These are phyloP conservation scores for Penicillium digitatum DNA, from an alignment of 2,329 filamentous ascomycete genomes.

Conservation along the genomic window DNA sequence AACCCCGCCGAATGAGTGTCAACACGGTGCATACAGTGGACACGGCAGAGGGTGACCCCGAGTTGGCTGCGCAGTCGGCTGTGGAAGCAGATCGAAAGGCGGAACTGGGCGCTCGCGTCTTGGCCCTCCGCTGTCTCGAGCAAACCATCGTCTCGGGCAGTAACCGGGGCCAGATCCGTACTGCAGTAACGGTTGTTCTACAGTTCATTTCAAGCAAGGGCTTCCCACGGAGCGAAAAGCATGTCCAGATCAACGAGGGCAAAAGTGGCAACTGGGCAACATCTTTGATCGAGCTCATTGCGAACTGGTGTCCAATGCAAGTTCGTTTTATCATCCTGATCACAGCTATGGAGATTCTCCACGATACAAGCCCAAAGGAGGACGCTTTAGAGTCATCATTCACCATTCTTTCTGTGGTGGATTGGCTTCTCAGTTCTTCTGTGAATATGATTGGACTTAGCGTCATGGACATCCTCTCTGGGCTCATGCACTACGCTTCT, in stretches of 20 bases:
- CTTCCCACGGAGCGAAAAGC: constrained; percentile 51
- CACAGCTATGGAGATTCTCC: constrained; percentile 71
- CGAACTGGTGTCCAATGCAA: constrained; percentile 87
- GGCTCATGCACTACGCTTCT: constrained; percentile 78
- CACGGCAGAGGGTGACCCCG: constrained; percentile 63
- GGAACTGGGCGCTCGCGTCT: constrained; percentile 79
- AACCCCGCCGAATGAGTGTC: constrained; percentile 69
- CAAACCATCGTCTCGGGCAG: constrained; percentile 74
- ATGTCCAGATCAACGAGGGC: constrained; percentile 40
- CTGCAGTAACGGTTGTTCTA: constrained; percentile 69
- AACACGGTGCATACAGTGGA: constrained; percentile 72
- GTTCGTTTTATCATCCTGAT: constrained; percentile 89
- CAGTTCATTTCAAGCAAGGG: constrained; percentile 63
- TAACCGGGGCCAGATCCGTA: constrained; percentile 74
- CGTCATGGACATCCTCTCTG: constrained; percentile 88
- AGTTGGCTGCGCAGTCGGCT: constrained; percentile 67
- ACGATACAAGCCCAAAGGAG: constrained; percentile 64
- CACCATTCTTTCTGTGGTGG: constrained; percentile 71
- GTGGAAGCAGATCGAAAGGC: constrained; percentile 85
- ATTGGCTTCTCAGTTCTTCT: constrained; percentile 77
- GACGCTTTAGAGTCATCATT: constrained; percentile 70
- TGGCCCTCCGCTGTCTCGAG: constrained; percentile 82
- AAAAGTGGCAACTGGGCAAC: constrained; percentile 68
- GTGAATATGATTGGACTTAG: constrained; percentile 93
- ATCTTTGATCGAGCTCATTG: constrained; percentile 72